Base-by-base conservation (phyloP, 2,329 filamentous ascomycete genomes). In the Aspergillus sclerotialis region DNA sequence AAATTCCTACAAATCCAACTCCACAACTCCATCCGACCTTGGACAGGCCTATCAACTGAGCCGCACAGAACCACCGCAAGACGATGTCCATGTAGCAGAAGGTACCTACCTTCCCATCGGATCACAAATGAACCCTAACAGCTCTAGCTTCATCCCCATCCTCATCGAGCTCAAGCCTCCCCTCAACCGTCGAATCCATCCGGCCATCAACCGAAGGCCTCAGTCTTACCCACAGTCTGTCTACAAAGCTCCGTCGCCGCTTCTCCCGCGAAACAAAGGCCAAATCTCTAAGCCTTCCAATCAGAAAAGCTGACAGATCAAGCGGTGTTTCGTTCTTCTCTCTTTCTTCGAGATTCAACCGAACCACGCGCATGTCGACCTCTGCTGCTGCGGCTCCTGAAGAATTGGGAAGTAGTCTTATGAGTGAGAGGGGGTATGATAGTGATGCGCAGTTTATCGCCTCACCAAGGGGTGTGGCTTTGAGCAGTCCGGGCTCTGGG, bases 391-490 rank as follows among this genome's bases (percentile, higher is more conserved):
- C 19, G 19, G 19, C 19, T 10, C 19, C 10, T 6, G 7, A 23
- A 10, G 19, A 23, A 6, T 10, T 10, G 7, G 19, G 6, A 7
- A 10, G 19, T 6, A 23, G 19, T 10, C 19, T 15, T 30, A 13
- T 23, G 2, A 9, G 8, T 15, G 14, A 24, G 24, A 27, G 16
- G 25, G 33, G 27, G 18, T 26, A 32, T 34, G 63, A 66, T 36
- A 65, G 62, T 30, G 63, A 66, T 47, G 62, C 62, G 8, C 60
- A 59, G 19, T 59, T 40, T 24, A 56, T 66, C 27, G 36, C 49
- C 10, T 63, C 55, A 9, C 60, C 62, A 15, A 52, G 48, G 14
- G 48, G 55, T 10, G 40, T 38, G 13, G 42, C 33, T 12, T 44
- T 47, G 23, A 35, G n/a, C n/a, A n/a, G n/a, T n/a, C n/a, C n/a